phyloP scores from a whole-genome alignment of 257 asterid species.

The Petrea volubilis region DNA sequence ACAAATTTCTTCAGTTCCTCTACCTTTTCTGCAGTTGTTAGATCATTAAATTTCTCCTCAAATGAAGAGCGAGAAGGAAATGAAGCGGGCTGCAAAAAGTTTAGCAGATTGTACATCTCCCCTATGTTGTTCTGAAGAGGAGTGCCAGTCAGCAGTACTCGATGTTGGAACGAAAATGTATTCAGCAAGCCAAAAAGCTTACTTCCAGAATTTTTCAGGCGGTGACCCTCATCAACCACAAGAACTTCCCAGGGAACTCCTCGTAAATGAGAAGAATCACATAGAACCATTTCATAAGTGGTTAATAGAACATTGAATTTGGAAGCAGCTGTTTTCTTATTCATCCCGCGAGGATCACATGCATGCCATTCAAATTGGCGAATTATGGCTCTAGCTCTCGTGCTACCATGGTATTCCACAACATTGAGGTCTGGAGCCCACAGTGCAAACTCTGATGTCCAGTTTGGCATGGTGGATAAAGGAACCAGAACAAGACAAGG shows the following conservation, averaged over 20 bases:
- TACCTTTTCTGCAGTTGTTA: constrained; percentile 89
- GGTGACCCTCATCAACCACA: constrained; percentile 99
- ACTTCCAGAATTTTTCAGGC: constrained; percentile 84
- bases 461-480: constrained; percentile 96
- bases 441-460: constrained; percentile 90
- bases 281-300: constrained; percentile 94
- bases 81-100: constrained; percentile 85
- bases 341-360: constrained; percentile 38
- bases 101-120: constrained; percentile 95
- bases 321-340: constrained; percentile 57
- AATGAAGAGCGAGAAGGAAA: constrained; percentile 91
- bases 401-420: constrained; percentile 93
- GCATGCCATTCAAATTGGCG: constrained; percentile 98
- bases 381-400: constrained; percentile 74
- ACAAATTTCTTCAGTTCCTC: constrained; percentile 98
- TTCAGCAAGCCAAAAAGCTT: constrained; percentile 89
- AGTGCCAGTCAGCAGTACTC: constrained; percentile 92
- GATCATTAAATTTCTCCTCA: constrained; percentile 92
- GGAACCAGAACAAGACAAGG: constrained; percentile 98
- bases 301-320: constrained; percentile 92
- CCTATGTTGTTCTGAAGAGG: constrained; percentile 98
- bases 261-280: constrained; percentile 79
- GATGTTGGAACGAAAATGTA: constrained; percentile 88
- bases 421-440: constrained; percentile 98
- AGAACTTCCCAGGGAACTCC: constrained; percentile 99